Evolutionary conservation across 768 basidiomycete genomes (phyloP).

Genomic region (Gyrodon lividus): DNA sequence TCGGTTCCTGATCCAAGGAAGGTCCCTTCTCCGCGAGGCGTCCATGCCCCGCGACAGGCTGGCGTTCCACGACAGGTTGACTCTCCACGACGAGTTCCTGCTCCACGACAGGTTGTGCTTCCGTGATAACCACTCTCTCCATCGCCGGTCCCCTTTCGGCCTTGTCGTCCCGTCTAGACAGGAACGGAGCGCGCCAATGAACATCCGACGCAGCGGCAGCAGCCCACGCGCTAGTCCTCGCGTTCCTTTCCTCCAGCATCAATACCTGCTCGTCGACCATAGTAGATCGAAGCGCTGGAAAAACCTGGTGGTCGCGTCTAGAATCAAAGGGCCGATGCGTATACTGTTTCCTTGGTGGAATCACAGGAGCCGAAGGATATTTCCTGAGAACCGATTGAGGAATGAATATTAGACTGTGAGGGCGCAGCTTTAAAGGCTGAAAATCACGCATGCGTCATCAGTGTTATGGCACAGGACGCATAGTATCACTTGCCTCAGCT

Average conservation of each 20-base stretch:
- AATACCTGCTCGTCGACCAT: not conserved
- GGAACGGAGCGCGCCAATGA: conserved; percentile 1
- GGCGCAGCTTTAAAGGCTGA: conserved; percentile 11
- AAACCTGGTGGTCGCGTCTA: not conserved
- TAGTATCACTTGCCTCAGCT: conserved; percentile 10
- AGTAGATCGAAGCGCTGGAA: not conserved
- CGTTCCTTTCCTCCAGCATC: not conserved
- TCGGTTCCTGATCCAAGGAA: not conserved
- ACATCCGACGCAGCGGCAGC: conserved; percentile 1
- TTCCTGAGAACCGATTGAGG: conserved; percentile 28
- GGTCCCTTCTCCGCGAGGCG: not conserved
- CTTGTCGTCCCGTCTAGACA: not conserved
- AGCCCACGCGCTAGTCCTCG: conserved; percentile 3
- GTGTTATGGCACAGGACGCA: not conserved
- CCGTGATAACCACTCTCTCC: not conserved
- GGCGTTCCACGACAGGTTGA: not conserved
- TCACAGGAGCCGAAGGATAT: conserved; percentile 12
- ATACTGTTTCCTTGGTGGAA: not conserved
- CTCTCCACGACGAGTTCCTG: not conserved
- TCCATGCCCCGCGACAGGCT: no score
- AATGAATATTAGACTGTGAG: conserved; percentile 23
- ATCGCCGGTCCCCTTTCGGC: not conserved
- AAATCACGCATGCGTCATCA: not conserved
- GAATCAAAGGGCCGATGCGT: not conserved
- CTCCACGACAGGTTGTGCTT: not conserved